Conservation (phyloP, 1,284 basidiomycete species). For the Austroboletus niveus region DNA sequence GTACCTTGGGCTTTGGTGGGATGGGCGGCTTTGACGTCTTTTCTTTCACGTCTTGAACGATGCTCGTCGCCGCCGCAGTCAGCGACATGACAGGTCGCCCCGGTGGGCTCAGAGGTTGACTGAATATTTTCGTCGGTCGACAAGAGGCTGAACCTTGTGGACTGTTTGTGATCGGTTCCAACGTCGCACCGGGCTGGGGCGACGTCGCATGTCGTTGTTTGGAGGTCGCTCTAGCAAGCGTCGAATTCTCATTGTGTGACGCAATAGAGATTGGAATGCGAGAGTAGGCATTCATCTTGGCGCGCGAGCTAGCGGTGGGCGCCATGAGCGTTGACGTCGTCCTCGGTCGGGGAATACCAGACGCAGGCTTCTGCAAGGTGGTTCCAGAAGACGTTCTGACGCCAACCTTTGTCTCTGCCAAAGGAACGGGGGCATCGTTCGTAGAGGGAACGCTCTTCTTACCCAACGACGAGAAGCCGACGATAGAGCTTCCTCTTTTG, state of each 20-base stretch:
- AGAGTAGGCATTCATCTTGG: conserved; percentile 43
- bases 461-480: conserved; percentile 37
- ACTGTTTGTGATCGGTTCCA: conserved; percentile 47
- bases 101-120: conserved; percentile 45
- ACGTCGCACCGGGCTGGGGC: conserved; percentile 18
- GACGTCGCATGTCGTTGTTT: conserved; percentile 24
- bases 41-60: conserved; percentile 13
- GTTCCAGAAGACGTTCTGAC: conserved; percentile 6
- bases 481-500: conserved; percentile 28
- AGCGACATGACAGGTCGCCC: conserved; percentile 30
- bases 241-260: conserved; percentile 14
- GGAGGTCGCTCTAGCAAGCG: conserved; percentile 6
- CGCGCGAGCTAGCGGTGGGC: conserved; percentile 75
- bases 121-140: conserved; percentile 46
- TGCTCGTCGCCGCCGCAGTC: conserved; percentile 29
- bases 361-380: conserved; percentile 17
- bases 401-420: conserved; percentile 36
- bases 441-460: conserved; percentile 13
- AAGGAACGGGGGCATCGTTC: conserved; percentile 15
- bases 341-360: conserved; percentile 11
- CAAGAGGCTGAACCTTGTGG: conserved; percentile 27
- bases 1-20: conserved; percentile 38
- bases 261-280: conserved; percentile 15
- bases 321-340: conserved; percentile 60
- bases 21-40: conserved; percentile 19